These are phyloP conservation scores for Brassica juncea DNA, from an alignment of 345 rosid genomes.

Conservation along the genomic window DNA sequence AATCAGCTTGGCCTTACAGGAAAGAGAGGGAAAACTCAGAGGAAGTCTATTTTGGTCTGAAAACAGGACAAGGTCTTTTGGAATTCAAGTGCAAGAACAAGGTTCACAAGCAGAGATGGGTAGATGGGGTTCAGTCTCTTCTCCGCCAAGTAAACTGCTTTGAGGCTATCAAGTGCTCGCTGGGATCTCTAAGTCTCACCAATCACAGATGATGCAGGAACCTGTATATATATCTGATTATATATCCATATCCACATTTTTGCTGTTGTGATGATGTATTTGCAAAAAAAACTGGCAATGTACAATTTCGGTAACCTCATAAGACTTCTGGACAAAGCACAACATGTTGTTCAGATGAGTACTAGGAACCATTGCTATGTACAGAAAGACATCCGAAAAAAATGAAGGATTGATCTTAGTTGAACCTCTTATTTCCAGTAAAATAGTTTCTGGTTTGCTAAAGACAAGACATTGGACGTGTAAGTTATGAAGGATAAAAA, in stretches of 20 bases:
- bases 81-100: constrained; percentile 91
- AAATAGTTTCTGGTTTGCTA: not conserved
- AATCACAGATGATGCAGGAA: constrained; percentile 39
- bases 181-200: constrained; percentile 56
- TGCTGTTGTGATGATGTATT: constrained; percentile 35
- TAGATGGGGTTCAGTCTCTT: constrained; percentile 68
- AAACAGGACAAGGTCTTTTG: constrained; percentile 87
- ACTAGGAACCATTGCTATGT: constrained; percentile 23
- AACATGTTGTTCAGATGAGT: constrained; percentile 24
- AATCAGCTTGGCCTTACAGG: constrained; percentile 79
- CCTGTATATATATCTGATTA: constrained; percentile 18
- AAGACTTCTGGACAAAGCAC: constrained; percentile 30
- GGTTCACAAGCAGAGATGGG: constrained; percentile 89
- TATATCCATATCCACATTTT: constrained; percentile 20
- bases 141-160: constrained; percentile 60
- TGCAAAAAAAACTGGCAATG: constrained; percentile 33
- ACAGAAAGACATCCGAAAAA: constrained; percentile 27
- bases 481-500: not conserved
- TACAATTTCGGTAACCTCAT: constrained; percentile 32
- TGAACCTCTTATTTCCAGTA: not conserved
- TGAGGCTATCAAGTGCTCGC: constrained; percentile 53
- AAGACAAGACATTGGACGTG: not conserved
- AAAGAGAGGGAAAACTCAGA: constrained; percentile 76
- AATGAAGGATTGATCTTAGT: constrained; percentile 9
- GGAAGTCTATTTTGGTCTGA: constrained; percentile 81